Percentiles rank a stretch among this genome's conserved stretches.
Evolutionary conservation across 2,329 filamentous ascomycete species (phyloP).

Genomic region (Talaromyces sp.): DNA sequence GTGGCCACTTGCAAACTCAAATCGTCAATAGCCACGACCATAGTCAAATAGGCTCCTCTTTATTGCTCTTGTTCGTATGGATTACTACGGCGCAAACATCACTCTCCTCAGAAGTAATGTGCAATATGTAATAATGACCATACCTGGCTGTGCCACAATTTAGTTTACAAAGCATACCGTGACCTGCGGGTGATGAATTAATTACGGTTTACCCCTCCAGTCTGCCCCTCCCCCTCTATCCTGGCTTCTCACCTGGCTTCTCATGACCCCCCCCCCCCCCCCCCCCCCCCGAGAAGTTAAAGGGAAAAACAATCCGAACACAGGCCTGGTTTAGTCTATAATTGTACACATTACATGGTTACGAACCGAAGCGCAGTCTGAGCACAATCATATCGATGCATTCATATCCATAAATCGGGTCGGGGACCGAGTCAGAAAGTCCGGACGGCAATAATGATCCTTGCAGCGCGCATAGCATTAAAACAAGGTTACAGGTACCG

Average conservation of each 20-base stretch:
- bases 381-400: neutral
- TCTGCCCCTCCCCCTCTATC: neutral
- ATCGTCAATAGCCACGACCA: neutral
- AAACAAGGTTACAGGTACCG: neutral
- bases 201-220: constrained; percentile 3
- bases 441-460: constrained; percentile 4
- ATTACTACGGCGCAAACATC: too few species aligned
- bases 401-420: neutral
- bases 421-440: constrained; percentile 11
- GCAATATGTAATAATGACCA: neutral
- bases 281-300: neutral
- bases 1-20: neutral
- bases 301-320: neutral
- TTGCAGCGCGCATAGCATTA: constrained; percentile 5
- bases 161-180: neutral
- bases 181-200: neutral
- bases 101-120: too few species aligned
- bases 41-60: neutral
- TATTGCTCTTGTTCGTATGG: too few species aligned
- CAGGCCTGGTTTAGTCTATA: neutral
- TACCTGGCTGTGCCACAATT: neutral
- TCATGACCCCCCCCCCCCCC: neutral
- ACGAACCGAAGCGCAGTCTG: neutral
- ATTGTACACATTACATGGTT: too few species aligned
- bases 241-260: too few species aligned